Percentiles rank a stretch among this genome's conserved stretches.
These are phyloP conservation scores for Hyaloscypha finlandica DNA, from an alignment of 495 filamentous ascomycete species.

Conservation along the genomic window DNA sequence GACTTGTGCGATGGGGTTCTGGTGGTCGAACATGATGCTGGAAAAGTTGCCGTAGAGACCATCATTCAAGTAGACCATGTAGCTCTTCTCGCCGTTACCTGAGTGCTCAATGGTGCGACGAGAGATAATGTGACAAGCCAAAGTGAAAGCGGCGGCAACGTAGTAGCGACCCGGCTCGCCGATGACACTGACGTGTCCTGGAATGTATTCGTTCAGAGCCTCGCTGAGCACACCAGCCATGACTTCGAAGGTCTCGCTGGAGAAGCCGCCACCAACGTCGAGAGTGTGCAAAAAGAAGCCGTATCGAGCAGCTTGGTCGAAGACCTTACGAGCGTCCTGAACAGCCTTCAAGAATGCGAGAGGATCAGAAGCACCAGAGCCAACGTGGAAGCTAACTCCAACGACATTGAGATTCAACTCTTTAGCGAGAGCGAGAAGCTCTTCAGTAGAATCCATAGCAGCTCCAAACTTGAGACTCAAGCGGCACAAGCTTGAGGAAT, in stretches of 20 bases:
- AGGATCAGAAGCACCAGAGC: conserved; percentile 91
- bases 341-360: conserved; percentile 86
- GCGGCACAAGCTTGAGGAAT: conserved; percentile 89
- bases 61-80: conserved; percentile 97
- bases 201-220: conserved; percentile 86
- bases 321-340: conserved; percentile 82
- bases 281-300: conserved; percentile 84
- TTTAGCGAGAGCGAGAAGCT: conserved; percentile 79
- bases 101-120: conserved; percentile 74
- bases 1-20: conserved; percentile 83
- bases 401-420: conserved; percentile 93
- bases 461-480: conserved; percentile 97
- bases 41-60: conserved; percentile 98
- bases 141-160: conserved; percentile 86
- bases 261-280: conserved; percentile 94
- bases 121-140: conserved; percentile 95
- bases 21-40: conserved; percentile 98
- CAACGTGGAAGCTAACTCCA: conserved; percentile 97
- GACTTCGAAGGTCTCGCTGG: conserved; percentile 81
- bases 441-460: conserved; percentile 74
- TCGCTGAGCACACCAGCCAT: conserved; percentile 81
- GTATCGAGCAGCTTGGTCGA: conserved; percentile 78
- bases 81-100: conserved; percentile 60
- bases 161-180: conserved; percentile 97
- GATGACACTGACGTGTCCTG: conserved; percentile 81